Conservation (phyloP, 116 monocot species). For the Thalassia testudinum region DNA sequence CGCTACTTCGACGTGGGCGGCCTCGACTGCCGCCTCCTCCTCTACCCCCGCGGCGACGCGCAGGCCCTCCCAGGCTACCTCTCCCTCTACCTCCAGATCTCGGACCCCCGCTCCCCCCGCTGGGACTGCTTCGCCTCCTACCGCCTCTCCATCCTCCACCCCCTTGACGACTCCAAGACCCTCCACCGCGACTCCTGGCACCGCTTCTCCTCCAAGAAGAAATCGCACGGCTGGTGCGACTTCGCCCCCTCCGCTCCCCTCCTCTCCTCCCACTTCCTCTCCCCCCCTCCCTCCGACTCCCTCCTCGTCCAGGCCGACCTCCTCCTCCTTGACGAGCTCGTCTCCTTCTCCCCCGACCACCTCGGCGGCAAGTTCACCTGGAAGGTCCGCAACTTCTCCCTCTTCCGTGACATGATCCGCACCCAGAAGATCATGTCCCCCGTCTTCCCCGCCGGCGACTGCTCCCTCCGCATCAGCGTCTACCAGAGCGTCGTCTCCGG, state of each 20-base stretch:
- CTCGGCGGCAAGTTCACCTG: slow-evolving; percentile 80
- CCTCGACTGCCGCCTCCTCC: slow-evolving; percentile 80
- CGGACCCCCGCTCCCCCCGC: slow-evolving; percentile 53
- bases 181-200: slow-evolving; percentile 87
- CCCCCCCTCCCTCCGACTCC: slow-evolving; percentile 17
- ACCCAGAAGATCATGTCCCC: slow-evolving; percentile 96
- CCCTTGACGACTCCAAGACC: slow-evolving; percentile 46
- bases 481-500: slow-evolving; percentile 67
- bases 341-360: slow-evolving; percentile 30
- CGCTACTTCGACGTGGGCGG: slow-evolving; percentile 90
- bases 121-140: slow-evolving; percentile 93
- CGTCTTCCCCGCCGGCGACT: slow-evolving; percentile 64
- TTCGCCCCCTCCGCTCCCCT: slow-evolving; percentile 51
- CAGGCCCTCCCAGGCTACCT: slow-evolving; percentile 89
- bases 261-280: slow-evolving; percentile 31
- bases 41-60: slow-evolving; percentile 85
- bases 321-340: slow-evolving; percentile 53
- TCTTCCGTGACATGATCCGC: slow-evolving; percentile 80
- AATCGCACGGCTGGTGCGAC: slow-evolving; percentile 96
- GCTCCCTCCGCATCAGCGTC: slow-evolving; percentile 75
- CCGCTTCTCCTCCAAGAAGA: slow-evolving; percentile 88
- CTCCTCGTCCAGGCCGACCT: slow-evolving; percentile 64
- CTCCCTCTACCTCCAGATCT: slow-evolving; percentile 89
- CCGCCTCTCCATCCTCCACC: slow-evolving; percentile 55
- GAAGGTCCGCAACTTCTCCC: slow-evolving; percentile 67